Evolutionary conservation across 2,329 filamentous ascomycete species (phyloP).

Genomic region (Epichloe gansuensis): DNA sequence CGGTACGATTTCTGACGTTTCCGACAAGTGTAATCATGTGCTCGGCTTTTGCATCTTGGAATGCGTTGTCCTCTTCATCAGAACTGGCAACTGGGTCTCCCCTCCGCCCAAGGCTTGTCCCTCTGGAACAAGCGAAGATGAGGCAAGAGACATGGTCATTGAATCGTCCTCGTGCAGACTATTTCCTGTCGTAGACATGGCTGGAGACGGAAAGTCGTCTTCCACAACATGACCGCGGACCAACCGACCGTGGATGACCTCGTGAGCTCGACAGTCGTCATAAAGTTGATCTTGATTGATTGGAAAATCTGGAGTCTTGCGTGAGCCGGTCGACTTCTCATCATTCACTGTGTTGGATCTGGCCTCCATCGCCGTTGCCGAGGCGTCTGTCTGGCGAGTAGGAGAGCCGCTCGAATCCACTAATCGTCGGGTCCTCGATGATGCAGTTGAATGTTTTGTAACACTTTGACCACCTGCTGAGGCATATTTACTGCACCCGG

Average conservation of each 20-base stretch:
- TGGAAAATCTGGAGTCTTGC: conserved; percentile 15
- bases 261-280: conserved; percentile 69
- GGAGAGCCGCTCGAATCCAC: conserved; percentile 34
- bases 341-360: conserved; percentile 8
- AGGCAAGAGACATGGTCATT: conserved; percentile 70
- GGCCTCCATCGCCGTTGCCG: conserved; percentile 6
- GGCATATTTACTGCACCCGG: conserved; percentile 10
- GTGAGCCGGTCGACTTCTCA: conserved; percentile 11
- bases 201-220: conserved; percentile 77
- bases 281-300: conserved; percentile 39
- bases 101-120: conserved; percentile 66
- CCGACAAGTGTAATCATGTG: conserved; percentile 97
- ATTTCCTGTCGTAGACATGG: conserved; percentile 55
- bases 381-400: conserved; percentile 15
- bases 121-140: conserved; percentile 63
- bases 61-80: conserved; percentile 88
- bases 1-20: conserved; percentile 75
- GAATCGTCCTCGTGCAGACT: conserved; percentile 60
- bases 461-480: conserved; percentile 11
- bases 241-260: conserved; percentile 83
- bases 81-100: conserved; percentile 72
- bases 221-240: conserved; percentile 93
- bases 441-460: conserved; percentile 11
- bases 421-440: conserved; percentile 9
- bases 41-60: conserved; percentile 69